phyloP scores from a whole-genome alignment of 106 monocot species.

The Dendrobium catenatum region DNA sequence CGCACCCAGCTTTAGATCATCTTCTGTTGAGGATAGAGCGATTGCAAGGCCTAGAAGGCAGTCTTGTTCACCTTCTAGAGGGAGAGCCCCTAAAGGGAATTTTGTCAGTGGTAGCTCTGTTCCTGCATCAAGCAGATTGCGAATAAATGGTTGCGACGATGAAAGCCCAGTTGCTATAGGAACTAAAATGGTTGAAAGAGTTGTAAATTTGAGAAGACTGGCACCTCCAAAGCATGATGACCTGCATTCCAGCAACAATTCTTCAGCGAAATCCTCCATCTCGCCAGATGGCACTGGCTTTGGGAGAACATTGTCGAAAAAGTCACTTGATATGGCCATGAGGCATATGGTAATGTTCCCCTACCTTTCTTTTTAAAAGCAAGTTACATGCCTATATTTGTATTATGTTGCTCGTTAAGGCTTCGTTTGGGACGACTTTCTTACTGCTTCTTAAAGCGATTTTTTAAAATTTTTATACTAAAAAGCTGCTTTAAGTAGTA shows the following conservation, averaged over 20 bases:
- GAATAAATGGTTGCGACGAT: conserved; percentile 25
- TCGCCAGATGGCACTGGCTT: conserved; percentile 47
- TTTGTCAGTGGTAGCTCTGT: conserved; percentile 32
- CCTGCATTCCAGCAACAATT: conserved; percentile 11
- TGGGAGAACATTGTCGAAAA: conserved; percentile 61
- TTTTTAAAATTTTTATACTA: too few species aligned
- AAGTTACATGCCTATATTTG: not conserved
- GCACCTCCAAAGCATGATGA: conserved; percentile 68
- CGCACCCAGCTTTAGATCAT: conserved; percentile 51
- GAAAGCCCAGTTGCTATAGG: conserved; percentile 57
- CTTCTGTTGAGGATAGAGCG: conserved; percentile 47
- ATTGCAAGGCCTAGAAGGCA: conserved; percentile 41
- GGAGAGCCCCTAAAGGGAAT: conserved; percentile 51
- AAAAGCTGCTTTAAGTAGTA: too few species aligned
- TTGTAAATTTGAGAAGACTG: conserved; percentile 60
- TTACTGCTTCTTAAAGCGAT: too few species aligned
- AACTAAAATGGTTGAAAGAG: conserved; percentile 79
- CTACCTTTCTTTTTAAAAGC: not conserved
- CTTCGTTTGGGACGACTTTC: too few species aligned
- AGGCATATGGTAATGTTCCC: conserved; percentile 54
- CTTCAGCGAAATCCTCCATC: not conserved
- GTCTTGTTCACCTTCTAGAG: conserved; percentile 75
- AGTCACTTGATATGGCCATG: conserved; percentile 70
- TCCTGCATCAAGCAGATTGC: conserved; percentile 40
- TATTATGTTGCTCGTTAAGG: not conserved